Base-by-base conservation (phyloP, 345 rosid species). In the Fremontodendron californicum region DNA sequence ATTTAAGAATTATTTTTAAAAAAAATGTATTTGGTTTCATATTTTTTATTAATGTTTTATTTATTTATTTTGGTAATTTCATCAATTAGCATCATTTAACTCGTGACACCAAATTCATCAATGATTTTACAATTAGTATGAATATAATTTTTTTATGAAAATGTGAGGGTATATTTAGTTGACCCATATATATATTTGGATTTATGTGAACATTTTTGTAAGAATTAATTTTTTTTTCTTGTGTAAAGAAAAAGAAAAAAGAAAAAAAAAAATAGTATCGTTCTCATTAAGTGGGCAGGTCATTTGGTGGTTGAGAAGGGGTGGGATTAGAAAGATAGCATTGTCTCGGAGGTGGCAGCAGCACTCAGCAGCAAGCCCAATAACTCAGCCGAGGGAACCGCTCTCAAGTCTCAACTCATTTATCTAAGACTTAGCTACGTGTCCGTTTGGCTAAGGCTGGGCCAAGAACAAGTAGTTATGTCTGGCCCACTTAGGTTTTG, bases 291-390 rank as follows among this genome's bases (percentile, higher is more conserved):
- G 75, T 6, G 76, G 76, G 35, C 45, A 51, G 76, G 74, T 71
- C 69, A 62, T 11, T 5, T 35, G 78, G 63, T 23, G 81, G 74
- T 78, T 33, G 81, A 54, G 64, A 80, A 68, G 57, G 76, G 79
- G 66, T 1, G 35, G 35, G 1, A 3, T 84, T 82, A 77, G 88
- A 80, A 80, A 83, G 39, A 63, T 72, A 43, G 78, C 80, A 18
- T 78, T 81, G 76, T 82, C 87, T 76, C 33, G n/a, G 71, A 51
- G 76, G 74, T 71, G 77, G 81, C 80, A 76, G 51, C 67, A 75
- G 79, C 84, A 3, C 1, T 1, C 35, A 33, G n/a, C n/a, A 79
- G 69, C 79, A 76, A 19, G 37, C 77, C 65, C 75, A 77, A 74
- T 74, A 8, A 25, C 76, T 64, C 35, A 33, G 55, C 15, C 60